These are phyloP conservation scores for Clitopilus passeckerianus DNA, from an alignment of 768 basidiomycete species.

Conservation along the genomic window DNA sequence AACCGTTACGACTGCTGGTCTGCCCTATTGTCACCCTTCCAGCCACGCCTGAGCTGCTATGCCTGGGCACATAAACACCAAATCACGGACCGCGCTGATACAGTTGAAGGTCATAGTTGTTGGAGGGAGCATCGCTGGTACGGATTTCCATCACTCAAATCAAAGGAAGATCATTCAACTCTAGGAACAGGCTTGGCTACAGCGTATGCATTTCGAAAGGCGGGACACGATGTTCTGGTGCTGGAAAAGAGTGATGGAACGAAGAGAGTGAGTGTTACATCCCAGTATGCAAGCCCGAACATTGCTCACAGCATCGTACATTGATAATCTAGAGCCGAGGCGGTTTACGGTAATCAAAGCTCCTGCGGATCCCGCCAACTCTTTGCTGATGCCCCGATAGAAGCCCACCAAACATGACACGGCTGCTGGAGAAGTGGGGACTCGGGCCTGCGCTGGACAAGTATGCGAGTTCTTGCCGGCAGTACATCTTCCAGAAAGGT, in stretches of 20 bases:
- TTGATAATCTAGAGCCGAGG: slow-evolving; percentile 26
- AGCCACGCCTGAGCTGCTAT: slow-evolving; percentile 9
- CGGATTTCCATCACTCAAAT: slow-evolving; percentile 6
- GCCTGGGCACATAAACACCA: slow-evolving; percentile 21
- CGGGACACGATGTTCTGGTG: slow-evolving; percentile 57
- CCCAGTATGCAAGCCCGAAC: neutral
- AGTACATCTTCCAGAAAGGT: slow-evolving; percentile 24
- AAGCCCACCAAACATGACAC: slow-evolving; percentile 54
- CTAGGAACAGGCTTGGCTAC: slow-evolving; percentile 40
- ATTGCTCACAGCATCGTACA: too few relatives aligned
- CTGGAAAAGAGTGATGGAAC: slow-evolving; percentile 43
- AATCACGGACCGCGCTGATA: slow-evolving; percentile 18
- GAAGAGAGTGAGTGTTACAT: slow-evolving; percentile 26
- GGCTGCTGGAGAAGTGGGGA: slow-evolving; percentile 52
- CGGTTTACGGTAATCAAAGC: slow-evolving; percentile 30
- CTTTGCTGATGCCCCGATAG: slow-evolving; percentile 11
- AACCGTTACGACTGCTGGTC: neutral
- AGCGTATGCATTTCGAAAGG: slow-evolving; percentile 48
- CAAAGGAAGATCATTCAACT: neutral
- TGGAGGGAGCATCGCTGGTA: slow-evolving; percentile 42
- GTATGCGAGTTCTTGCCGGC: slow-evolving; percentile 27
- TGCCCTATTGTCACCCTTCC: neutral
- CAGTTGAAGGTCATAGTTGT: slow-evolving; percentile 33
- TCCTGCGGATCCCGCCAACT: neutral
- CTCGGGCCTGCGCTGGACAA: slow-evolving; percentile 36